Percentiles rank a stretch among this genome's conserved stretches.
Conservation (phyloP, 148 eudicot species). For the Fagopyrum esculentum region DNA sequence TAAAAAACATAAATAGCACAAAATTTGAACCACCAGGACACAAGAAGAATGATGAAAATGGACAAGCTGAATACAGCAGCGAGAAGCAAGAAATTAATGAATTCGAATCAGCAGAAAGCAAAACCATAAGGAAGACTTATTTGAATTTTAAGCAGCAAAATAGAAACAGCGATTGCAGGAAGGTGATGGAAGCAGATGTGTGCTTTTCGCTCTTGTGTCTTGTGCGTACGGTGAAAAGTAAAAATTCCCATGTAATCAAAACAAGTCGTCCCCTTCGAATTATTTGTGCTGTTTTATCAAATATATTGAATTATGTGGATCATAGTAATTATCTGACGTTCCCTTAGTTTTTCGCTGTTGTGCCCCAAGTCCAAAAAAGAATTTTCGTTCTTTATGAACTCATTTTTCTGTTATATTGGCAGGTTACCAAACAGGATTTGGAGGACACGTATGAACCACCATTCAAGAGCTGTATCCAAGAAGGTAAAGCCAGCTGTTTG, state of each 20-base stretch:
- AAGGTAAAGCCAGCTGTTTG: slow-evolving; percentile 94
- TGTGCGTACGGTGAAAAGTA: no score
- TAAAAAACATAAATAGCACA: no score
- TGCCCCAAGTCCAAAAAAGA: background rate
- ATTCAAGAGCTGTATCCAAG: slow-evolving; percentile 69
- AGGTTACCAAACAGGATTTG: slow-evolving; percentile 90
- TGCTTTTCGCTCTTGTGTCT: no score
- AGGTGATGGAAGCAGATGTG: no score
- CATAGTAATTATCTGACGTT: background rate
- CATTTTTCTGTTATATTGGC: background rate
- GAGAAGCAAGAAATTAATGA: background rate
- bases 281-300: background rate
- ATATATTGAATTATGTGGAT: background rate
- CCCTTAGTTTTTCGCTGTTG: background rate
- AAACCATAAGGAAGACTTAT: no score
- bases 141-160: no score
- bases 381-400: background rate
- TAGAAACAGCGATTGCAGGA: no score
- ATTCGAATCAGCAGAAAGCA: background rate
- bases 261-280: background rate
- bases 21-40: no score
- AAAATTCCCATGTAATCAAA: no score
- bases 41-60: background rate
- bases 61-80: background rate
- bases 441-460: slow-evolving; percentile 90